A percentile compares a stretch with the other conserved stretches of the same genome.
Evolutionary conservation across 768 basidiomycete species (phyloP).

Genomic region (Rhizopogon vinicolor): DNA sequence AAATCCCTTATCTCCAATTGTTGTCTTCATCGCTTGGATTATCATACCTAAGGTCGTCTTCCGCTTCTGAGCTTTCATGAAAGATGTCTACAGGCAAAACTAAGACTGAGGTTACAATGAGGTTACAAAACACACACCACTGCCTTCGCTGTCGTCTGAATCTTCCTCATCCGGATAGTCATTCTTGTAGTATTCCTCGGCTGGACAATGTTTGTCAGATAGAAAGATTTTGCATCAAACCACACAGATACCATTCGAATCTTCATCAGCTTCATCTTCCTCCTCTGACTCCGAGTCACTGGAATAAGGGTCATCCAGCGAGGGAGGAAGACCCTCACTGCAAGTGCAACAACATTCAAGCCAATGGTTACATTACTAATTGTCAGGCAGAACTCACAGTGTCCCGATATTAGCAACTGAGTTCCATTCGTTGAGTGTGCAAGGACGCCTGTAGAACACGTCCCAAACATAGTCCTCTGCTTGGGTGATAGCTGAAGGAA

Average conservation of each 20-base stretch:
- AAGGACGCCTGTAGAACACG: constrained; percentile 71
- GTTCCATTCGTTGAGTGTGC: constrained; percentile 56
- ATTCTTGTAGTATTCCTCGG: constrained; percentile 81
- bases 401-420: constrained; percentile 54
- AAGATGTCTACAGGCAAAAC: constrained; percentile 44
- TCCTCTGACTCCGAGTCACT: constrained; percentile 61
- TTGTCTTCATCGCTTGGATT: constrained; percentile 27
- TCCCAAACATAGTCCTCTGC: constrained; percentile 77
- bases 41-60: constrained; percentile 30
- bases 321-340: constrained; percentile 55
- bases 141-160: constrained; percentile 33
- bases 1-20: constrained; percentile 26
- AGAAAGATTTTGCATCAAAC: not conserved
- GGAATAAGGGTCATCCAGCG: constrained; percentile 49
- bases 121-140: constrained; percentile 23
- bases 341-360: constrained; percentile 26
- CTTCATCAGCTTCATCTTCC: constrained; percentile 77
- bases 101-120: constrained; percentile 2
- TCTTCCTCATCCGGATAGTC: constrained; percentile 77
- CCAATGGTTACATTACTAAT: not conserved
- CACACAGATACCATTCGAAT: constrained; percentile 63
- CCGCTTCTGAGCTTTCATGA: constrained; percentile 49
- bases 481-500: not conserved
- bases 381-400: constrained; percentile 39
- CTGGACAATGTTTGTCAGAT: constrained; percentile 29